Percentiles rank a stretch among this genome's conserved stretches.
Evolutionary conservation across 495 filamentous ascomycete species (phyloP).

Genomic region (Penicillium antarcticum): DNA sequence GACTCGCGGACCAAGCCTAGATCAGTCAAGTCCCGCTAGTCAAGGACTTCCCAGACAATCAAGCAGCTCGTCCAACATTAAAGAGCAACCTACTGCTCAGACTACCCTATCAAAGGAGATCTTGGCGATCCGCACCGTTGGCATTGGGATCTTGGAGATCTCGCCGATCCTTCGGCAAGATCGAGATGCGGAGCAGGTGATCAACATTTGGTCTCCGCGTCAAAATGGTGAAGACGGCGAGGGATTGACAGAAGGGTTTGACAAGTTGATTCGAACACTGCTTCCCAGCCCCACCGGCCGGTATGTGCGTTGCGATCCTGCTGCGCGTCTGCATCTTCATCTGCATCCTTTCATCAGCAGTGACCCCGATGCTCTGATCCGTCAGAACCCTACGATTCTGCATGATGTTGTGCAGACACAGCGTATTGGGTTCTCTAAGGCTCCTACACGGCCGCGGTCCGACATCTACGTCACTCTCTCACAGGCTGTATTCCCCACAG

Average conservation of each 20-base stretch:
- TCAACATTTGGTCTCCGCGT: conserved; percentile 75
- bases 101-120: conserved; percentile 35
- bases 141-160: conserved; percentile 77
- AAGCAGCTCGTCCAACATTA: conserved; percentile 56
- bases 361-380: conserved; percentile 76
- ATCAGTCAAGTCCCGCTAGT: conserved; percentile 15
- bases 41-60: conserved; percentile 50
- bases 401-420: conserved; percentile 74
- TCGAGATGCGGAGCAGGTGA: conserved; percentile 69
- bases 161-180: conserved; percentile 73
- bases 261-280: conserved; percentile 70
- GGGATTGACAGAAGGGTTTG: conserved; percentile 60
- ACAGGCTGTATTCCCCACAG: conserved; percentile 68
- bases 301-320: conserved; percentile 65
- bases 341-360: conserved; percentile 69
- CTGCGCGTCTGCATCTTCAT: conserved; percentile 73
- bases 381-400: conserved; percentile 81
- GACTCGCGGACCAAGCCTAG: conserved; percentile 26
- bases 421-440: conserved; percentile 93
- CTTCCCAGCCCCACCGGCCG: conserved; percentile 67
- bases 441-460: conserved; percentile 78
- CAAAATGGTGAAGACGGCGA: conserved; percentile 54
- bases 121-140: conserved; percentile 64
- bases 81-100: conserved; percentile 37
- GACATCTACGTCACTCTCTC: conserved; percentile 91